Evolutionary conservation across 192 early-diverging fungal genomes (phyloP).

Genomic region (Entophlyctis luteolus): DNA sequence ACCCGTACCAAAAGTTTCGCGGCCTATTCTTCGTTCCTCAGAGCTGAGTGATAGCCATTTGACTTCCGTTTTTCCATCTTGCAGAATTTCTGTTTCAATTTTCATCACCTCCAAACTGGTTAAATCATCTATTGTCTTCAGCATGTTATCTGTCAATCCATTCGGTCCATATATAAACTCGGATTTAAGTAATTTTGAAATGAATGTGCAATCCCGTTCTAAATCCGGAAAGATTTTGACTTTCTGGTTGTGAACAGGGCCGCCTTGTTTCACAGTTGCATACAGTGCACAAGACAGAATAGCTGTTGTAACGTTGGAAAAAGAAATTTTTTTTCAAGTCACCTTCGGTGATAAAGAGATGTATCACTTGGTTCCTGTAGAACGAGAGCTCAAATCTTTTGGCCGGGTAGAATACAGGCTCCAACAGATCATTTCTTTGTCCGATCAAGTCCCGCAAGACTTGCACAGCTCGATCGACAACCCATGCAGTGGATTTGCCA

Average conservation of each 20-base stretch:
- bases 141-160: slow-evolving; percentile 63
- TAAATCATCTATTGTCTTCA: slow-evolving; percentile 58
- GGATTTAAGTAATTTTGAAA: slow-evolving; percentile 69
- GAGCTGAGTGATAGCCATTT: slow-evolving; percentile 39
- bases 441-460: slow-evolving; percentile 75
- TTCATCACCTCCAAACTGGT: slow-evolving; percentile 39
- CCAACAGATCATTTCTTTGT: slow-evolving; percentile 69
- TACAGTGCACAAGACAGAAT: slow-evolving; percentile 74
- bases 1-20: slow-evolving; percentile 50
- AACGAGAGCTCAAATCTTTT: slow-evolving; percentile 79
- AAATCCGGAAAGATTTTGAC: slow-evolving; percentile 52
- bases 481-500: slow-evolving; percentile 60
- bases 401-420: slow-evolving; percentile 75
- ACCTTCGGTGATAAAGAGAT: slow-evolving; percentile 57
- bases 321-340: background rate
- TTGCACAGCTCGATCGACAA: slow-evolving; percentile 72
- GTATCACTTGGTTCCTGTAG: slow-evolving; percentile 79
- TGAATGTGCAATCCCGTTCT: slow-evolving; percentile 64
- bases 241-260: slow-evolving; percentile 63
- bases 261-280: slow-evolving; percentile 73
- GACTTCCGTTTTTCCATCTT: slow-evolving; percentile 14
- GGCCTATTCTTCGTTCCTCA: slow-evolving; percentile 44
- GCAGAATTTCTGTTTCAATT: slow-evolving; percentile 32
- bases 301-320: slow-evolving; percentile 42
- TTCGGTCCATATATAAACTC: slow-evolving; percentile 79